phyloP scores from a whole-genome alignment of 768 basidiomycete species.

The Mycena latifolia region DNA sequence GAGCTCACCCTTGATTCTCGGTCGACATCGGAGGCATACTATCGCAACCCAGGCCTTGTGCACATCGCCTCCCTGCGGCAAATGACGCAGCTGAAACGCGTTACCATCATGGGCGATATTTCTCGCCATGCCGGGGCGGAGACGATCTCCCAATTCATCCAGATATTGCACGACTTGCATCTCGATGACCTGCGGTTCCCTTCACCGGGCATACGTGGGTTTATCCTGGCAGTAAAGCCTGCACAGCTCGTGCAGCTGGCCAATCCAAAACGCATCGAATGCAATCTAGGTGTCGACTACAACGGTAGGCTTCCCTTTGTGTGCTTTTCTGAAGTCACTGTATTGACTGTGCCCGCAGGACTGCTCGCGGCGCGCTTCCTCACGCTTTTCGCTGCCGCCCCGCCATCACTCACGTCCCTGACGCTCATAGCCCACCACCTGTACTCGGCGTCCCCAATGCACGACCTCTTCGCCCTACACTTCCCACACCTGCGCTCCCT shows the following conservation, averaged over 20 bases:
- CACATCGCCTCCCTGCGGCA: slow-evolving; percentile 18
- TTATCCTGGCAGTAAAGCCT: slow-evolving; percentile 2
- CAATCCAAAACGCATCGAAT: slow-evolving; percentile 21
- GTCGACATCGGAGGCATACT: background rate
- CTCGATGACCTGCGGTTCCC: slow-evolving; percentile 28
- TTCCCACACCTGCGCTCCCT: slow-evolving; percentile 28
- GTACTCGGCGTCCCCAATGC: background rate
- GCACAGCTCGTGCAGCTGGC: slow-evolving; percentile 20
- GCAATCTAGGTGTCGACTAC: slow-evolving; percentile 1
- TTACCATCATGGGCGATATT: slow-evolving; percentile 25
- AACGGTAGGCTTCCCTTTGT: slow-evolving; percentile 2
- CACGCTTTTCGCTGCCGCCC: slow-evolving; percentile 21
- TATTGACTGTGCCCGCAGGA: background rate
- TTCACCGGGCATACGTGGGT: slow-evolving; percentile 9
- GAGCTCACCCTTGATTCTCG: slow-evolving; percentile 26
- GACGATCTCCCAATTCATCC: slow-evolving; percentile 5
- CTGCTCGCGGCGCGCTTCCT: slow-evolving; percentile 5
- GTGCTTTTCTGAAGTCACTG: background rate
- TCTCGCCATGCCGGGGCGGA: slow-evolving; percentile 6
- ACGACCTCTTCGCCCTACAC: slow-evolving; percentile 17
- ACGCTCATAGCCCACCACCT: background rate
- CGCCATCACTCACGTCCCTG: slow-evolving; percentile 23
- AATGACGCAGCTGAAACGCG: slow-evolving; percentile 25
- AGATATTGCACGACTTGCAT: slow-evolving; percentile 23
- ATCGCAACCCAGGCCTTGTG: slow-evolving; percentile 20